Base-by-base conservation (phyloP, 129 eudicot species). In the Flaveria robusta region DNA sequence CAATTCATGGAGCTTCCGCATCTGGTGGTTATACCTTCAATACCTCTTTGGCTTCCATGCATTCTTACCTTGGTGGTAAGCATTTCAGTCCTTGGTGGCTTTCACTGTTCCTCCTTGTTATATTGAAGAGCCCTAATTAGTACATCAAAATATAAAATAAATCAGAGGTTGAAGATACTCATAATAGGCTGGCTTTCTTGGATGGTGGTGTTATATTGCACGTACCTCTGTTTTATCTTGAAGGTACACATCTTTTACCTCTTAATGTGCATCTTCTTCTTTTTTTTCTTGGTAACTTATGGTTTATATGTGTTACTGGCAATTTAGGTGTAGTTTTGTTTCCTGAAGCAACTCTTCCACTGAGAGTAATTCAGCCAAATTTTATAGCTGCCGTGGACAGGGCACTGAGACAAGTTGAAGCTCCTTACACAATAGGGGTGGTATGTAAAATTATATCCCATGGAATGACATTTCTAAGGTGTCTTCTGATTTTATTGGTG, bases 31-130 rank as follows among this genome's bases (percentile, higher is more conserved):
- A 80, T 69, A 81, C 93, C 66, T 95, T 86, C 74, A 82, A 91
- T 82, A 80, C 96, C 52, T 81, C 87, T 12, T 59, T 91, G 85
- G 92, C 95, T 72, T 88, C 93, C 52, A 84, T 87, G 80, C 97
- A 95, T 86, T 83, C 91, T n/a, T 89, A 95, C 82, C 93, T 95
- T 79, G 99, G 99, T 62, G 99, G 98, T 91, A 81, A 77, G 90
- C 66, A 52, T 68, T 46, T 65, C 41, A 45, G 16, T 6, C 59
- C 49, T 65, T 29, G 39, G 22, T 6, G 27, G 19, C 9, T 52
- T 18, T 41, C 15, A 42, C 67, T 31, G 3, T 14, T 5, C 63
- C 66, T 58, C 18, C 22, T 74, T 41, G 60, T 42, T 31, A 27
- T 19, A 54, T 62, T 27, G 27, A 60, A 27, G 19, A 62, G 50